Percentiles rank a stretch among this genome's conserved stretches.
phyloP scores from a whole-genome alignment of 208 protist species.

The Lotmaria passim region DNA sequence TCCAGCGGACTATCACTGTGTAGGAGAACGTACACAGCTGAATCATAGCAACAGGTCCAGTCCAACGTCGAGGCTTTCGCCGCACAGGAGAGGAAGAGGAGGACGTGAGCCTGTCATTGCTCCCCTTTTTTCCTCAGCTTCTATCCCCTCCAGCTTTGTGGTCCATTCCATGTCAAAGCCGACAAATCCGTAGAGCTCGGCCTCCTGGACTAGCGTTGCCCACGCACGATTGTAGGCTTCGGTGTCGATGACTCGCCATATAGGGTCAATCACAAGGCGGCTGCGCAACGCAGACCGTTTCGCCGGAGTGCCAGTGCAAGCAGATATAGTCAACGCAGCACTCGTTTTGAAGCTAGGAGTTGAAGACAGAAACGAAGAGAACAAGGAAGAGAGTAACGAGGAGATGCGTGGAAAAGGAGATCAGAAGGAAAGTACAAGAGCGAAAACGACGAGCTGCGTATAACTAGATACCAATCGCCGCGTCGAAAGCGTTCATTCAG shows the following conservation, averaged over 20 bases:
- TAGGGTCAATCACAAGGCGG: conserved; percentile 52
- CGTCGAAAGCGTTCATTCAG: too few species aligned
- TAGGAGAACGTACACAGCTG: conserved; percentile 55
- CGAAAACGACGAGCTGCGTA: conserved; percentile 12
- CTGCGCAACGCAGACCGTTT: conserved; percentile 2
- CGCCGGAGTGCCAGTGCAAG: neutral
- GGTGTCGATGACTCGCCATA: conserved; percentile 51
- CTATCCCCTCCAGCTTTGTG: conserved; percentile 10
- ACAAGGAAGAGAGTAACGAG: too few species aligned
- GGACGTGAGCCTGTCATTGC: neutral
- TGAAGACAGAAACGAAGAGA: neutral
- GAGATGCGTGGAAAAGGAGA: too few species aligned
- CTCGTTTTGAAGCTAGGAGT: neutral
- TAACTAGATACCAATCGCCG: too few species aligned
- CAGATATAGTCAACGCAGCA: neutral
- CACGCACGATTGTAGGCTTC: conserved; percentile 32
- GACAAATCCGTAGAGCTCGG: conserved; percentile 40
- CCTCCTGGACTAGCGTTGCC: conserved; percentile 37
- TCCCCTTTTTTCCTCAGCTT: neutral
- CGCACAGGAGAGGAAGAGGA: neutral
- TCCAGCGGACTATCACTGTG: conserved; percentile 54
- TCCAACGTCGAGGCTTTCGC: conserved; percentile 12
- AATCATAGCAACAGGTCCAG: conserved; percentile 51
- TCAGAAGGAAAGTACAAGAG: conserved; percentile 7
- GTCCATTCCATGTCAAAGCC: conserved; percentile 78